phyloP scores from a whole-genome alignment of 2,329 filamentous ascomycete species.

The Karstenula rhodostoma region DNA sequence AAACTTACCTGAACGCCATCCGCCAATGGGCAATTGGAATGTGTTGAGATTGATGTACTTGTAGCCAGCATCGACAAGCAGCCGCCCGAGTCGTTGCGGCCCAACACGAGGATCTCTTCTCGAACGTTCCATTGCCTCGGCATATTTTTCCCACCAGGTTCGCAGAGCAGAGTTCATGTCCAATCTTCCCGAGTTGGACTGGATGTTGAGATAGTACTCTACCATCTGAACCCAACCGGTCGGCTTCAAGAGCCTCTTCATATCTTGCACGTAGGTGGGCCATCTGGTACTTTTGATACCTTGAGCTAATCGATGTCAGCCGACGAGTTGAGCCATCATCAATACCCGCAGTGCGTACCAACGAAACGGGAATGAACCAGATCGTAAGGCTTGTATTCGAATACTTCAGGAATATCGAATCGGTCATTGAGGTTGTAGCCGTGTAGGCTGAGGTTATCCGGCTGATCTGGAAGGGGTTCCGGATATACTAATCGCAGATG shows the following conservation, averaged over 20 bases:
- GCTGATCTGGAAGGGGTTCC: conserved; percentile 43
- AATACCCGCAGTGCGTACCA: conserved; percentile 16
- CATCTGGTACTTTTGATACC: conserved; percentile 79
- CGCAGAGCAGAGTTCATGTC: conserved; percentile 57
- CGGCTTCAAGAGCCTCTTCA: conserved; percentile 73
- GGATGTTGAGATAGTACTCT: conserved; percentile 85
- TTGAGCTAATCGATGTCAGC: conserved; percentile 51
- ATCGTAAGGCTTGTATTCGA: conserved; percentile 76
- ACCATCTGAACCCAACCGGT: conserved; percentile 89
- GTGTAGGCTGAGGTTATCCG: conserved; percentile 46
- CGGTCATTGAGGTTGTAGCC: conserved; percentile 50
- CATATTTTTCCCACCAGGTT: conserved; percentile 49
- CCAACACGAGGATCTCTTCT: conserved; percentile 46
- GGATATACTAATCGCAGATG: conserved; percentile 36
- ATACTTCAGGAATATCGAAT: conserved; percentile 54
- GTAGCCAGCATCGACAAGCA: conserved; percentile 42
- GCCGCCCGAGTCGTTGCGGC: conserved; percentile 34
- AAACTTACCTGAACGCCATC: conserved; percentile 46
- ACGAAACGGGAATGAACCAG: conserved; percentile 81
- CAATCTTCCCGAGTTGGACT: conserved; percentile 84
- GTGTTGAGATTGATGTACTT: conserved; percentile 39
- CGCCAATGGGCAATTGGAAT: conserved; percentile 48
- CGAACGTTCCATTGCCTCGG: conserved; percentile 41
- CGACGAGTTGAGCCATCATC: too few relatives aligned
- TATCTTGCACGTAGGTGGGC: conserved; percentile 78